Evolutionary conservation across 2,329 filamentous ascomycete species (phyloP).

Genomic region (Pyricularia sp.): DNA sequence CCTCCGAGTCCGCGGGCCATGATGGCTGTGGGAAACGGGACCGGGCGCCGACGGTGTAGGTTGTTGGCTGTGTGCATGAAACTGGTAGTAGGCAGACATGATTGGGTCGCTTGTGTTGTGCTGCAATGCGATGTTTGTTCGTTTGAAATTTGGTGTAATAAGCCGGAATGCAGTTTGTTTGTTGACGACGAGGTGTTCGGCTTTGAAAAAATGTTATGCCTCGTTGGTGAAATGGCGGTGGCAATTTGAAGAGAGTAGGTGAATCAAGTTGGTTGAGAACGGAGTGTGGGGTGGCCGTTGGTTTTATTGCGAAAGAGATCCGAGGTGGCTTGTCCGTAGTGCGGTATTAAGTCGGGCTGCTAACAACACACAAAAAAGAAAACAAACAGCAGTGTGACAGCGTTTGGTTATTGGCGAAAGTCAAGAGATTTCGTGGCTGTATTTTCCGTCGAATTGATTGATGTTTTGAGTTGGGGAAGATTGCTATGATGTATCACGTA

Average conservation of each 20-base stretch:
- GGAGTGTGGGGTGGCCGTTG: conserved; percentile 1
- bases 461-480: background rate
- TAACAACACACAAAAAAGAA: background rate
- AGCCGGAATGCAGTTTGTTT: background rate
- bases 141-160: background rate
- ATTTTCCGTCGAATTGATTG: background rate
- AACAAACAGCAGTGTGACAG: background rate
- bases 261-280: background rate
- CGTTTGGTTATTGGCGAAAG: background rate
- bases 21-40: conserved; percentile 62
- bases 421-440: background rate
- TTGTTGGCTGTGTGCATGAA: conserved; percentile 49
- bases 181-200: background rate
- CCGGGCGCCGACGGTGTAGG: conserved; percentile 43
- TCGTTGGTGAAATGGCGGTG: background rate
- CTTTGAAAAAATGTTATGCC: background rate
- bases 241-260: background rate
- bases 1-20: conserved; percentile 76
- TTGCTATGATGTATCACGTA: background rate
- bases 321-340: background rate
- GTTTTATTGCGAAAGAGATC: background rate
- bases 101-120: conserved; percentile 7
- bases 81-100: conserved; percentile 59
- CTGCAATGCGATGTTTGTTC: conserved; percentile 3
- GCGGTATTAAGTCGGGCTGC: background rate